A percentile compares a stretch with the other conserved stretches of the same genome.
These are phyloP conservation scores for Cinchona pubescens DNA, from an alignment of 257 asterid species.

Conservation along the genomic window DNA sequence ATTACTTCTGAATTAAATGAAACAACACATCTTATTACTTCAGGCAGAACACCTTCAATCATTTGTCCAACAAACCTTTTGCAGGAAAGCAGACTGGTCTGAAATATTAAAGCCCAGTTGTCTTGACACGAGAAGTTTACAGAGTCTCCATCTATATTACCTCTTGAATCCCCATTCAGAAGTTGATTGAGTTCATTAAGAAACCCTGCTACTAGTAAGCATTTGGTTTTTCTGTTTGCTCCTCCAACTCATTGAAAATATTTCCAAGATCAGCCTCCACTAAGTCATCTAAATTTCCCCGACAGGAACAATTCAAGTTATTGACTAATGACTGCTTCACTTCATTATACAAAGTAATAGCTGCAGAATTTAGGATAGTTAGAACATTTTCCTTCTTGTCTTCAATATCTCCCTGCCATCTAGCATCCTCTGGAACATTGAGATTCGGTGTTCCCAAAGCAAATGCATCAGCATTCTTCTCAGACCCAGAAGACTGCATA, in stretches of 20 bases:
- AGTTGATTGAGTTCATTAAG: constrained; percentile 53
- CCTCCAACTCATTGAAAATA: constrained; percentile 64
- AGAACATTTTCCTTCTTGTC: constrained; percentile 51
- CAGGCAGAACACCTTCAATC: constrained; percentile 70
- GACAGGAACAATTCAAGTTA: constrained; percentile 45
- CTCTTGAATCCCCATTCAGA: constrained; percentile 40
- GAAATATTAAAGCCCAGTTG: constrained; percentile 68
- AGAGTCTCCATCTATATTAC: constrained; percentile 35
- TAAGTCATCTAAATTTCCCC: constrained; percentile 37
- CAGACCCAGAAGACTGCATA: constrained; percentile 52
- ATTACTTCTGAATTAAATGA: constrained; percentile 67
- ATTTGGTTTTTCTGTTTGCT: constrained; percentile 74
- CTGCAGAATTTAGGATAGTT: constrained; percentile 49
- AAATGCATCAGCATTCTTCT: constrained; percentile 38
- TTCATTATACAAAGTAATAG: constrained; percentile 55
- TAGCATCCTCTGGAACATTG: constrained; percentile 37
- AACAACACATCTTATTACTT: constrained; percentile 59
- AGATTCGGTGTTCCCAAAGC: constrained; percentile 37
- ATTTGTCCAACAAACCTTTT: constrained; percentile 56
- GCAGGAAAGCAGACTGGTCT: constrained; percentile 53
- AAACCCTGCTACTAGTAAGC: constrained; percentile 69
- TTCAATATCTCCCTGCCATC: constrained; percentile 37
- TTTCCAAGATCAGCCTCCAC: constrained; percentile 51
- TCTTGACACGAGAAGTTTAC: constrained; percentile 30
- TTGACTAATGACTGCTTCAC: constrained; percentile 47